phyloP scores from a whole-genome alignment of 2,329 filamentous ascomycete species.

The Magnaporthales sp. region DNA sequence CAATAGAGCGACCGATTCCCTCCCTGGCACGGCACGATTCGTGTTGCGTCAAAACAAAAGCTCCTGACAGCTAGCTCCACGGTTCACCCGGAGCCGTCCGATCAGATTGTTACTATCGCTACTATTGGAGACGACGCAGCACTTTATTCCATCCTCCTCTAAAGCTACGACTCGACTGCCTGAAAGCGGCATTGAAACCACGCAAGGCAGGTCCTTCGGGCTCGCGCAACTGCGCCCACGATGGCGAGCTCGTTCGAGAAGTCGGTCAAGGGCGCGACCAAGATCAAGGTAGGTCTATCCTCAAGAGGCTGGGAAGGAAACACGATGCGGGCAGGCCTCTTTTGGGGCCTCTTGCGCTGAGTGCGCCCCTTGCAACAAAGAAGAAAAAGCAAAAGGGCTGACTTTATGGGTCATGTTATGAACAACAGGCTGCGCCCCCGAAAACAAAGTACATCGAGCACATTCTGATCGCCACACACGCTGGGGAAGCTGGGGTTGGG shows the following conservation, averaged over 20 bases:
- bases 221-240: constrained; percentile 8
- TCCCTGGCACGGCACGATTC: background rate
- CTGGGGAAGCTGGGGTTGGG: constrained; percentile 86
- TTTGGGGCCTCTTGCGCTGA: background rate
- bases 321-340: background rate
- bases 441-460: constrained; percentile 99
- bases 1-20: background rate
- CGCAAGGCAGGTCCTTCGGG: background rate
- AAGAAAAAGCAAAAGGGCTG: background rate
- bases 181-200: background rate
- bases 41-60: background rate
- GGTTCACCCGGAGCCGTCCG: background rate
- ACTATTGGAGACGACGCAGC: background rate
- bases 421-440: constrained; percentile 74
- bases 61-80: background rate
- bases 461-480: constrained; percentile 89
- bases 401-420: background rate
- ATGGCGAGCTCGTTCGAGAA: constrained; percentile 95
- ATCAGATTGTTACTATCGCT: background rate
- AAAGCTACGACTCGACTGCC: background rate
- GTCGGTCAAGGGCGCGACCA: constrained; percentile 96
- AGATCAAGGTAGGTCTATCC: constrained; percentile 69
- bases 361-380: background rate
- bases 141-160: background rate
- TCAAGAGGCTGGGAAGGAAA: background rate